Evolutionary conservation across 306 rosid genomes (phyloP), one percentile per base, ranked within the genome.

Genomic region (Coriaria nepalensis): DNA sequence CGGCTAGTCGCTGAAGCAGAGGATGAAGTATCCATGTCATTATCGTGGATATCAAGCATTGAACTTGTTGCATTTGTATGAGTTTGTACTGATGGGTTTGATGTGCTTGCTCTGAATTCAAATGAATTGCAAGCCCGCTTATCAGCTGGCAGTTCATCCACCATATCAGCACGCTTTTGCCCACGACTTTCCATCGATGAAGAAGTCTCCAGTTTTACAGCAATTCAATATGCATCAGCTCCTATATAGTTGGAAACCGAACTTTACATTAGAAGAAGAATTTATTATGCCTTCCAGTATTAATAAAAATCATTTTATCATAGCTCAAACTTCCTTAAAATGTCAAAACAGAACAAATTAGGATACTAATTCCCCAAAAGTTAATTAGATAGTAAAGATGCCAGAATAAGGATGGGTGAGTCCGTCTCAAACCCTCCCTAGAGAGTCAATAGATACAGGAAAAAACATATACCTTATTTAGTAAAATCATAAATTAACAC

Each of bases 1-100:
- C 59, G 80, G 56, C 87, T 80, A 44, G 93, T 80, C 29, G 82
- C 87, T 0, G 96, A 87, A 55, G 85, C 84, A 66, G 94, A 82
- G 0, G 94, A 84, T 39, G 95, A 82, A 57, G 95, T 85, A 37
- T 90, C 98, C 94, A 90, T 77, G 35, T 90, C 94, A 59, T 84
- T 73, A 12, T 85, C 95, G 65, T 67, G 77, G 12, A 59, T 55
- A 69, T 82, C 94, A 35, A 45, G 60, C 20, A 60, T 45, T 10
- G 90, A 70, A 45, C 52, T 63, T 13, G 69, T 51, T 40, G 82
- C 67, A 52, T 68, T 62, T 53, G 70, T 39, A 33, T 61, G 87
- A 10, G 77, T 67, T 72, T 81, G 87, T 57, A 62, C 58, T 1
- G 95, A 75, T 4, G 93, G 62, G 50, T 66, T 83, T 4, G 96